Conservation (phyloP, 2,329 filamentous ascomycete species). For the Clonostachys solani region DNA sequence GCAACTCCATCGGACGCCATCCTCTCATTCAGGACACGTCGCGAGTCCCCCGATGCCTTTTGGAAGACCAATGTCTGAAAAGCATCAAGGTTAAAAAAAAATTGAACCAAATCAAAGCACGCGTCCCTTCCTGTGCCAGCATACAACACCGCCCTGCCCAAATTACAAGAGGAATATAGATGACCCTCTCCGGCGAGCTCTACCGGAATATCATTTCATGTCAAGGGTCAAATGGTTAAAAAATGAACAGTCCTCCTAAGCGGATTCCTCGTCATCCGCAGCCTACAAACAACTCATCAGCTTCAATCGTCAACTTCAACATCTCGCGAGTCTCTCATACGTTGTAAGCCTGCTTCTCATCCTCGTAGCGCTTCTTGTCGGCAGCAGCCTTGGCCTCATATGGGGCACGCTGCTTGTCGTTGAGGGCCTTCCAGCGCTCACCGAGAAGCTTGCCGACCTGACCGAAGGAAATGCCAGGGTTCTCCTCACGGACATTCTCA, state of each 20-base stretch:
- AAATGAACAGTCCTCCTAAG: constrained; percentile 3
- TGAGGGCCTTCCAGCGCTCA: constrained; percentile 97
- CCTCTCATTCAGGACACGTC: constrained; percentile 19
- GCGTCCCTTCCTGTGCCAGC: constrained; percentile 31
- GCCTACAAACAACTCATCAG: constrained; percentile 38
- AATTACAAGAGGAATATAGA: constrained; percentile 16
- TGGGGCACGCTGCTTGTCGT: constrained; percentile 85
- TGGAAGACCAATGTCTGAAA: not conserved
- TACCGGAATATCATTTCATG: not conserved
- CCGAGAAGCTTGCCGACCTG: constrained; percentile 98
- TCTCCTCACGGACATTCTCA: constrained; percentile 96
- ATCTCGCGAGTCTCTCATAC: constrained; percentile 45
- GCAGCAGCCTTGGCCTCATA: constrained; percentile 95
- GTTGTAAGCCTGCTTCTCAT: constrained; percentile 93
- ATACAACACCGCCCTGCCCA: constrained; percentile 33
- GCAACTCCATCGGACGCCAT: constrained; percentile 17
- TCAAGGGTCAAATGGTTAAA: not conserved
- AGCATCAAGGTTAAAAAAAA: constrained; percentile 8
- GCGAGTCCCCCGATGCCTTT: constrained; percentile 14
- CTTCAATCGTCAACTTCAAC: constrained; percentile 36
- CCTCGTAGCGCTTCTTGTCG: constrained; percentile 99
- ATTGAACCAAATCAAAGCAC: constrained; percentile 23
- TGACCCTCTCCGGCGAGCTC: not conserved
- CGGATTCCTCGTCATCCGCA: constrained; percentile 13
- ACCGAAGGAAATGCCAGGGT: constrained; percentile 96